Evolutionary conservation across 257 asterid species (phyloP).

Genomic region (Phtheirospermum japonicum): DNA sequence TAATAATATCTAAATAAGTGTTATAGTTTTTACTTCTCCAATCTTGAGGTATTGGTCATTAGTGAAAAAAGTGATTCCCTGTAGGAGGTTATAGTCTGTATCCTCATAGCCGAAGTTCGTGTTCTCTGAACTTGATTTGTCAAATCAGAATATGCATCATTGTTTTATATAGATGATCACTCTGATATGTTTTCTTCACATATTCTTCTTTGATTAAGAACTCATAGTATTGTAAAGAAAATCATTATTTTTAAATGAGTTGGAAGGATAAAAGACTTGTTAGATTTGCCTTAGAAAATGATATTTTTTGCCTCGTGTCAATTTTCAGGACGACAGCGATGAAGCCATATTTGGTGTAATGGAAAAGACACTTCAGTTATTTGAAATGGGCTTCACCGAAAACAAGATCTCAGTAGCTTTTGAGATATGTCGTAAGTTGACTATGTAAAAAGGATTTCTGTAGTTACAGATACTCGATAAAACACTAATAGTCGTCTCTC

Average conservation of each 20-base stretch:
- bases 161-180: no score
- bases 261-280: no score
- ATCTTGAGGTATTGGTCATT: constrained; percentile 7
- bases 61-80: background rate
- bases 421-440: constrained; percentile 76
- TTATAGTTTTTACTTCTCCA: background rate
- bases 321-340: constrained; percentile 58
- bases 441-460: no score
- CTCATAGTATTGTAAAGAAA: no score
- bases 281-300: no score
- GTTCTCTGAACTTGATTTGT: constrained; percentile 15
- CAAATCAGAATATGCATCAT: constrained; percentile 2
- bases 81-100: background rate
- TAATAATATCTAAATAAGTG: background rate
- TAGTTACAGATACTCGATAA: no score
- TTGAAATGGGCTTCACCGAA: constrained; percentile 94
- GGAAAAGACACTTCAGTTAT: no score
- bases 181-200: no score
- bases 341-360: constrained; percentile 75
- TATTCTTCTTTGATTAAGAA: no score
- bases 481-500: no score
- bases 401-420: constrained; percentile 73
- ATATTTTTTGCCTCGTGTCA: constrained; percentile 12
- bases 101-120: constrained; percentile 5
- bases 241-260: no score